phyloP scores from a whole-genome alignment of 345 rosid genomes.

The Kernera saxatilis region DNA sequence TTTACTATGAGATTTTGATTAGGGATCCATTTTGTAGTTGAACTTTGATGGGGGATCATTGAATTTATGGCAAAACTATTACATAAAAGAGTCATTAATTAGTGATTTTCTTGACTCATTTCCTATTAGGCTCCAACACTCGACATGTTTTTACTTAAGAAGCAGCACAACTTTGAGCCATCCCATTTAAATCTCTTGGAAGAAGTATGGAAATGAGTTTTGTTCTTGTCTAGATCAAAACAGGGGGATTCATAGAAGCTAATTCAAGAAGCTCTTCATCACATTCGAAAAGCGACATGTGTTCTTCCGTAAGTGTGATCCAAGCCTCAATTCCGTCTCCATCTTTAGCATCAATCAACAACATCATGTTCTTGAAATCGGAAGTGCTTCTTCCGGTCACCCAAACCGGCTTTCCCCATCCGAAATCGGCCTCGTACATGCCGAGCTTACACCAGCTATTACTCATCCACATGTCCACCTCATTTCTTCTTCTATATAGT shows the following conservation, averaged over 20 bases:
- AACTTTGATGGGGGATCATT: no score
- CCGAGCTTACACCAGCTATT: constrained; percentile 41
- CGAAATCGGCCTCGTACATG: constrained; percentile 43
- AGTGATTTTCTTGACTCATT: not conserved
- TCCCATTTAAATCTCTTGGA: not conserved
- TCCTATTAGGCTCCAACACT: no score
- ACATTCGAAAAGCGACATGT: constrained; percentile 15
- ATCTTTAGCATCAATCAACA: constrained; percentile 36
- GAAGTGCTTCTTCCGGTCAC: constrained; percentile 30
- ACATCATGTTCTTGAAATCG: constrained; percentile 26
- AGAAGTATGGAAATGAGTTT: not conserved
- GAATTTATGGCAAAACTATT: no score
- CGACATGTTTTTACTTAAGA: not conserved
- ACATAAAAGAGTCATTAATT: no score
- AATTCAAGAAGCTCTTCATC: constrained; percentile 32
- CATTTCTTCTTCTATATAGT: not conserved
- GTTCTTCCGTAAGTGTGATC: constrained; percentile 32
- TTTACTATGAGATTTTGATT: not conserved
- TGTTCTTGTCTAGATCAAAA: constrained; percentile 14
- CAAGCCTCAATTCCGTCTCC: constrained; percentile 46
- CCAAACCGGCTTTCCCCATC: constrained; percentile 55
- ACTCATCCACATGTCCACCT: constrained; percentile 29
- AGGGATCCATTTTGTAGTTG: no score
- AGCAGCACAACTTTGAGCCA: not conserved
- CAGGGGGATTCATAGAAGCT: constrained; percentile 25